These are phyloP conservation scores for Schizothecium vesticola DNA, from an alignment of 495 filamentous ascomycete species.

Conservation along the genomic window DNA sequence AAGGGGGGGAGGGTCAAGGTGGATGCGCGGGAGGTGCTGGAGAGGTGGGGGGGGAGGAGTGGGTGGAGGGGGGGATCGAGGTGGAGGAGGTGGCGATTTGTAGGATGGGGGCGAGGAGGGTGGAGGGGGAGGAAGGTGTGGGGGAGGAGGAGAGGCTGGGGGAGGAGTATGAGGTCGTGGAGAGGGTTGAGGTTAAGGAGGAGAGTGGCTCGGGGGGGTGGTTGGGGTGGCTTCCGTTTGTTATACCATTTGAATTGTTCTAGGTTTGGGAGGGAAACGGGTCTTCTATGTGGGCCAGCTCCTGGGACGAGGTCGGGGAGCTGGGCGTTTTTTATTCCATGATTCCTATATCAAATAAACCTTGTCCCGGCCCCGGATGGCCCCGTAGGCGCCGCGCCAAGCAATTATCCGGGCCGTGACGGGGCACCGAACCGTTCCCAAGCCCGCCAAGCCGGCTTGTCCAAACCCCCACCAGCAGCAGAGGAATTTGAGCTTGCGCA, in stretches of 20 bases:
- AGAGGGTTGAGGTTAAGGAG: not conserved
- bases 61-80: slow-evolving; percentile 54
- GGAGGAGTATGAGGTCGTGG: slow-evolving; percentile 48
- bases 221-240: not conserved
- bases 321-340: not conserved
- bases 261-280: not conserved
- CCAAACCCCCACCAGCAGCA: not conserved
- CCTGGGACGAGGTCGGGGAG: too few relatives aligned
- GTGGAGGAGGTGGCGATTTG: slow-evolving; percentile 65
- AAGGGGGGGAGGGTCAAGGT: slow-evolving; percentile 39
- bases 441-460: not conserved
- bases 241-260: not conserved
- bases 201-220: not conserved
- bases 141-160: slow-evolving; percentile 37
- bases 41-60: slow-evolving; percentile 50
- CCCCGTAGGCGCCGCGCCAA: not conserved
- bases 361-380: not conserved
- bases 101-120: slow-evolving; percentile 69
- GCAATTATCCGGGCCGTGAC: not conserved
- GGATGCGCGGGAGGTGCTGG: slow-evolving; percentile 48
- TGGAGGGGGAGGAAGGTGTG: slow-evolving; percentile 36
- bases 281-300: not conserved
- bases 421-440: not conserved
- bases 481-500: not conserved
- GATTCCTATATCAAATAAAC: not conserved